These are phyloP conservation scores for Candida albicans DNA, from an alignment of 1,139 yeast genomes.

Conservation along the genomic window DNA sequence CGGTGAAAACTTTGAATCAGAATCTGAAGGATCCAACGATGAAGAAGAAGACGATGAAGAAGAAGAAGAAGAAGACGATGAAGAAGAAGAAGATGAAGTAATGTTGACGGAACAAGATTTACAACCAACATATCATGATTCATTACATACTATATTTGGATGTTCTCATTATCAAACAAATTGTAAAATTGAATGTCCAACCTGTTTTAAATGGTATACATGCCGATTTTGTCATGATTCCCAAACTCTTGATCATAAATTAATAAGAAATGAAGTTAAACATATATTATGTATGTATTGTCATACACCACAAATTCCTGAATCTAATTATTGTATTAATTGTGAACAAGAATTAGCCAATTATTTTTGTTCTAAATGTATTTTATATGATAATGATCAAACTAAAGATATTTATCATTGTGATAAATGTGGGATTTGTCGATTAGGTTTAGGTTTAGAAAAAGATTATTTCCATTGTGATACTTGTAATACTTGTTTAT, in stretches of 20 bases:
- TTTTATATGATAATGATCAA: conserved; percentile 80
- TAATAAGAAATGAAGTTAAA: conserved; percentile 62
- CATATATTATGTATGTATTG: conserved; percentile 84
- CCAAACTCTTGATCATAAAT: conserved; percentile 51
- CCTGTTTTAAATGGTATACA: conserved; percentile 71
- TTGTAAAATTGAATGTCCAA: conserved; percentile 80
- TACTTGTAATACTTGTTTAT: conserved; percentile 86
- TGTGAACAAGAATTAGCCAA: conserved; percentile 70
- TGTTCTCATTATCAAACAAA: conserved; percentile 83
- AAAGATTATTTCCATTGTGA: conserved; percentile 90
- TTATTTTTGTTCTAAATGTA: conserved; percentile 77
- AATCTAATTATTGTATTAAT: conserved; percentile 57
- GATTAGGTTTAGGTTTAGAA: conserved; percentile 84
- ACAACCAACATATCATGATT: conserved; percentile 50
- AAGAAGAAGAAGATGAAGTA: conserved; percentile 35
- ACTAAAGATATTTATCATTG: conserved; percentile 87
- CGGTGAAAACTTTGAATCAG: too few relatives aligned
- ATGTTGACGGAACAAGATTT: conserved; percentile 51
- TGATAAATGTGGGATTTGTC: conserved; percentile 88
- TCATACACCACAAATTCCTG: conserved; percentile 70
- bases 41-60: conserved; percentile 31
- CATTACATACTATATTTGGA: conserved; percentile 49
- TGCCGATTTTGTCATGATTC: conserved; percentile 89
- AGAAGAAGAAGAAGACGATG: conserved; percentile 16
- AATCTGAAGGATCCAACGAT: conserved; percentile 9